phyloP scores from a whole-genome alignment of 371 early-diverging fungal genomes.

The Dichotomocladium elegans region DNA sequence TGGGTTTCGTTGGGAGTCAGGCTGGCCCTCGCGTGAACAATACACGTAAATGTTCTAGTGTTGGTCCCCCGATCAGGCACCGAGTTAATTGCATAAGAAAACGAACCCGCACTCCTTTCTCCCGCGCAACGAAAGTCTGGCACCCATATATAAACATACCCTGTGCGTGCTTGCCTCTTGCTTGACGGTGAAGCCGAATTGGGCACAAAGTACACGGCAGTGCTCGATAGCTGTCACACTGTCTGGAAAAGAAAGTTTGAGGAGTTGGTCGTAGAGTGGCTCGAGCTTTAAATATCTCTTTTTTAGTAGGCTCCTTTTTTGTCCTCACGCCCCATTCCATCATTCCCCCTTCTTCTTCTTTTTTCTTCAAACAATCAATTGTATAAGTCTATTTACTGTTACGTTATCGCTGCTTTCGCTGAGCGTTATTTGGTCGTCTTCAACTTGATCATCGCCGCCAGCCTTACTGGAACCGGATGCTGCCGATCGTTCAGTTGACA shows the following conservation, averaged over 20 bases:
- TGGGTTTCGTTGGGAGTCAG: slow-evolving; percentile 47
- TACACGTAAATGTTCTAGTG: slow-evolving; percentile 59
- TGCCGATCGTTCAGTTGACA: neutral
- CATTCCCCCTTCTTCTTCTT: neutral
- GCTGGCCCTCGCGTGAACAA: slow-evolving; percentile 51
- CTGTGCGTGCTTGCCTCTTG: slow-evolving; percentile 20
- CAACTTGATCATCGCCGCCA: too few relatives aligned
- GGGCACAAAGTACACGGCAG: slow-evolving; percentile 27
- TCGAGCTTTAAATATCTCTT: too few relatives aligned
- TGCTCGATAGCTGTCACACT: slow-evolving; percentile 29
- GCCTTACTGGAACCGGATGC: too few relatives aligned
- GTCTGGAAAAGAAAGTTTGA: slow-evolving; percentile 10
- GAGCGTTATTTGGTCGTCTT: neutral
- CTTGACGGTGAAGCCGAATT: slow-evolving; percentile 34
- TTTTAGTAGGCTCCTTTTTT: neutral
- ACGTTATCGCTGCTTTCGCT: neutral
- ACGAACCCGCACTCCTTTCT: neutral
- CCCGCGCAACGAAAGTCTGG: neutral
- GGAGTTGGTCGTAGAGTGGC: slow-evolving; percentile 8
- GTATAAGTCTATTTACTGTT: too few relatives aligned
- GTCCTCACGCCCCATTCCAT: neutral
- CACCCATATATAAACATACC: neutral
- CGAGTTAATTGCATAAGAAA: too few relatives aligned
- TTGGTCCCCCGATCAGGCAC: too few relatives aligned
- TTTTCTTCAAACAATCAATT: neutral